A percentile compares a stretch with the other conserved stretches of the same genome.
These are phyloP conservation scores for Fusarium agapanthi DNA, from an alignment of 2,329 filamentous ascomycete species.

Conservation along the genomic window DNA sequence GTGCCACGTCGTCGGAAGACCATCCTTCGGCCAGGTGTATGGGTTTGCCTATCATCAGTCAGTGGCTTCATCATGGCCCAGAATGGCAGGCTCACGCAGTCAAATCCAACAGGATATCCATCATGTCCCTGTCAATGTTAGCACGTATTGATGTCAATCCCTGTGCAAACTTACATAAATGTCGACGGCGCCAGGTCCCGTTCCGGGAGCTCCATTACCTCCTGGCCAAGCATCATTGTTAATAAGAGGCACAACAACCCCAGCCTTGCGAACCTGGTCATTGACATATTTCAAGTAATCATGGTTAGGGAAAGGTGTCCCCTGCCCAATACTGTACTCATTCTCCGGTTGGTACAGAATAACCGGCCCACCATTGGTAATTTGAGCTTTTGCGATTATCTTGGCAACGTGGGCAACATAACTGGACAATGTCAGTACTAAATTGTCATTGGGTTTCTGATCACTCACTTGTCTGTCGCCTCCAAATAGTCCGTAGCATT, in stretches of 20 bases:
- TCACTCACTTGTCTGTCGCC: constrained; percentile 69
- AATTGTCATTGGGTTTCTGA: rapidly evolving
- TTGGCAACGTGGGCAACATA: constrained; percentile 67
- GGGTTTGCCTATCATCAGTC: constrained; percentile 55
- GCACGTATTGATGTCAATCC: rapidly evolving
- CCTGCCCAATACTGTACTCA: constrained; percentile 70
- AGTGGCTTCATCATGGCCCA: neutral
- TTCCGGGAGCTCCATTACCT: constrained; percentile 72
- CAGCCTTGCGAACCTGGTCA: constrained; percentile 71
- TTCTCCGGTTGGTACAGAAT: constrained; percentile 86
- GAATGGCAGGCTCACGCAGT: constrained; percentile 52
- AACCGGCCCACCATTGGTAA: constrained; percentile 83
- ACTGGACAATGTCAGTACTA: neutral
- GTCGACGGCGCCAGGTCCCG: constrained; percentile 61
- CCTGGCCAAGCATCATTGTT: constrained; percentile 73
- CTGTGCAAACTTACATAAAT: constrained; percentile 58
- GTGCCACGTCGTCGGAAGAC: constrained; percentile 57
- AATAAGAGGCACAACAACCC: constrained; percentile 78
- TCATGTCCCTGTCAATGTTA: constrained; percentile 61
- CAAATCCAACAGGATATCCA: constrained; percentile 67
- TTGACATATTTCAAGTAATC: constrained; percentile 77
- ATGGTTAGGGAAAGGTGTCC: constrained; percentile 68
- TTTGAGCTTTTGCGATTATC: constrained; percentile 78
- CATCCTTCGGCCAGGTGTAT: constrained; percentile 43
- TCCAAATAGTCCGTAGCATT: constrained; percentile 68